A percentile compares a stretch with the other conserved stretches of the same genome.
phyloP scores from a whole-genome alignment of 1,284 basidiomycete species.

The Marasmius fiardii region DNA sequence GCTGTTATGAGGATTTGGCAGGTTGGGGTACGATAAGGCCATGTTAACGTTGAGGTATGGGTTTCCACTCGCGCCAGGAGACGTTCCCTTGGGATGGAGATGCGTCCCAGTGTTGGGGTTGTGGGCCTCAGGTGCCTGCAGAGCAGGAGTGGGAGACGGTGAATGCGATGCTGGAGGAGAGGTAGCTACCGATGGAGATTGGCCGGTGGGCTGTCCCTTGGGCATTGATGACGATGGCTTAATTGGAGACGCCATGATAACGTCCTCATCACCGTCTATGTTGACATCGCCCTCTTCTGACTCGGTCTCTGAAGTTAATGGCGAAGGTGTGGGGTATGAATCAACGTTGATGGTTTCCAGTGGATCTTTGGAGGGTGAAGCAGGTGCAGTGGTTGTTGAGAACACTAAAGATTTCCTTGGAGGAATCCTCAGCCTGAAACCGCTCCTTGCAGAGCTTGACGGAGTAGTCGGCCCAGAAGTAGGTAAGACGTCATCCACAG shows the following conservation, averaged over 20 bases:
- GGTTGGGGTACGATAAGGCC: not conserved
- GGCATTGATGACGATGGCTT: not conserved
- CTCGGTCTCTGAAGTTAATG: not conserved
- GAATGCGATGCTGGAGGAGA: constrained; percentile 11
- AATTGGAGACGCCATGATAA: constrained; percentile 5
- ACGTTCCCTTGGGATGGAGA: not conserved
- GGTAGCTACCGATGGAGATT: constrained; percentile 10
- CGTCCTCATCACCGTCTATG: constrained; percentile 3
- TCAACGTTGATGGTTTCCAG: not conserved
- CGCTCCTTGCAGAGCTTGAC: constrained; percentile 16
- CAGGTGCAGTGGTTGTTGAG: not conserved
- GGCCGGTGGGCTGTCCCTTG: not conserved
- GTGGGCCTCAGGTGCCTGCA: not conserved
- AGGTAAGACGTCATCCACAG: constrained; percentile 12
- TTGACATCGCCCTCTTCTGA: not conserved
- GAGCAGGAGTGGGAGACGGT: constrained; percentile 10
- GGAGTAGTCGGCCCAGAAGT: not conserved
- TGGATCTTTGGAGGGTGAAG: not conserved
- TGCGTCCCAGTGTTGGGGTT: not conserved
- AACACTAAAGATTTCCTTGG: not conserved
- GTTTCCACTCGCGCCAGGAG: not conserved
- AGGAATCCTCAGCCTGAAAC: constrained; percentile 14
- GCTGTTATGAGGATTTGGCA: not conserved
- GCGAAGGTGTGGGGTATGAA: not conserved
- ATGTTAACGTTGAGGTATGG: constrained; percentile 1